Evolutionary conservation across 2,329 filamentous ascomycete species (phyloP).

Genomic region (Podosphaera xanthii): DNA sequence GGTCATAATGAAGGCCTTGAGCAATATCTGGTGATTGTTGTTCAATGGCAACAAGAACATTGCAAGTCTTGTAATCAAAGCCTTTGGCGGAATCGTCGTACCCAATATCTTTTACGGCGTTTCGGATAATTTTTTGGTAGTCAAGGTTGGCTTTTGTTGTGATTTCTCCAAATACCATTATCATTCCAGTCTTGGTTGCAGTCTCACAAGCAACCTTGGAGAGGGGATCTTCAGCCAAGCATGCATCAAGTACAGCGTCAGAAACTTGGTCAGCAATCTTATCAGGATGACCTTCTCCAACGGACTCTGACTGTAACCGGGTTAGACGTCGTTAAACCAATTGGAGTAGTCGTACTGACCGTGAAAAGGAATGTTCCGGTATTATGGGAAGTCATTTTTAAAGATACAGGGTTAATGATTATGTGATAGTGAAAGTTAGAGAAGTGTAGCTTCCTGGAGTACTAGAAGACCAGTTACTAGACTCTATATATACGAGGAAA

Average conservation of each 20-base stretch:
- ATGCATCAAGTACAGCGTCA: conserved; percentile 96
- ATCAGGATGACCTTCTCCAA: conserved; percentile 79
- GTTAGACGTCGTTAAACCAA: conserved; percentile 4
- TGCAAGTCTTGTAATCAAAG: conserved; percentile 99
- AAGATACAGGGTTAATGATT: background rate
- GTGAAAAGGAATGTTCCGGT: conserved; percentile 67
- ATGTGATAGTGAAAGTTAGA: too few relatives aligned
- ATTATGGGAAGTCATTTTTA: conserved; percentile 21
- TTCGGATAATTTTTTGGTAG: conserved; percentile 94
- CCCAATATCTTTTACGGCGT: conserved; percentile 92
- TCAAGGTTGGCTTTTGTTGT: conserved; percentile 88
- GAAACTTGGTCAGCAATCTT: conserved; percentile 98
- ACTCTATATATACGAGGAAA: too few relatives aligned
- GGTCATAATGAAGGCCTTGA: conserved; percentile 94
- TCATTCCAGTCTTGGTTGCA: conserved; percentile 97
- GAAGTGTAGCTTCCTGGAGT: too few relatives aligned
- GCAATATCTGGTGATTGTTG: conserved; percentile 98
- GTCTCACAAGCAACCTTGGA: conserved; percentile 99
- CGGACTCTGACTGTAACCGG: conserved; percentile 46
- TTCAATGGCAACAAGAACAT: conserved; percentile 96
- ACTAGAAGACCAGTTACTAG: too few relatives aligned
- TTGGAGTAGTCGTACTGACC: conserved; percentile 21
- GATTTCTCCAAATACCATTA: conserved; percentile 98
- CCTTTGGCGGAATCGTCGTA: conserved; percentile 95
- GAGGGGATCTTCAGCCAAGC: conserved; percentile 77